Conservation (phyloP, 441 rosid species). For the Arabidopsis lyrata region DNA sequence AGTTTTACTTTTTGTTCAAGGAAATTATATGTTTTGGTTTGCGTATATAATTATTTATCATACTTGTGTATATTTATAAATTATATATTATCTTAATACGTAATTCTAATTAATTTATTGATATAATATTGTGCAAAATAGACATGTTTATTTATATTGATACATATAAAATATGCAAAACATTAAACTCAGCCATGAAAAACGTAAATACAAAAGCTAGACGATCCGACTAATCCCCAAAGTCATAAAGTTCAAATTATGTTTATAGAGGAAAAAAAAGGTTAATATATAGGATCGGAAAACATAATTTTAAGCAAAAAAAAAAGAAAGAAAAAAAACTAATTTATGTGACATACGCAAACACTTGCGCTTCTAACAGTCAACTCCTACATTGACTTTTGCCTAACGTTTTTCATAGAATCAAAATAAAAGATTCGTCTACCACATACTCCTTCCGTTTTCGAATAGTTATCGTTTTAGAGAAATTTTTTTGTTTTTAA, state of each 20-base stretch:
- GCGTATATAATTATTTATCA: background rate
- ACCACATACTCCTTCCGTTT: no score
- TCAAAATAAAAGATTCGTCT: background rate
- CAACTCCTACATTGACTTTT: background rate
- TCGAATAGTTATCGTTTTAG: no score
- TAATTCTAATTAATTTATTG: background rate
- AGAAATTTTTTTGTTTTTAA: no score
- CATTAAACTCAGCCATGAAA: background rate
- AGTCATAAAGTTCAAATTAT: background rate
- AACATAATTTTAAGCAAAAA: no score
- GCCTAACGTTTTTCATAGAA: background rate
- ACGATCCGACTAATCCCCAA: background rate
- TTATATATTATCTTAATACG: background rate
- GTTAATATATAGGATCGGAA: no score
- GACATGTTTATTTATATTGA: background rate
- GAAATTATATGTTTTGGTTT: background rate
- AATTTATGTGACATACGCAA: slow-evolving; percentile 2
- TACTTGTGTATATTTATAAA: background rate
- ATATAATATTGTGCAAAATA: no score
- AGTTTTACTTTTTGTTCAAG: background rate
- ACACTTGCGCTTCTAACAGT: background rate
- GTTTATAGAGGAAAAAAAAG: background rate
- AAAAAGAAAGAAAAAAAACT: no score
- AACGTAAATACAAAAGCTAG: background rate
- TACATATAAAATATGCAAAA: background rate